Evolutionary conservation across 345 rosid species (phyloP), one percentile per base, ranked within the genome.

Genomic region (Rhizophora mangle): DNA sequence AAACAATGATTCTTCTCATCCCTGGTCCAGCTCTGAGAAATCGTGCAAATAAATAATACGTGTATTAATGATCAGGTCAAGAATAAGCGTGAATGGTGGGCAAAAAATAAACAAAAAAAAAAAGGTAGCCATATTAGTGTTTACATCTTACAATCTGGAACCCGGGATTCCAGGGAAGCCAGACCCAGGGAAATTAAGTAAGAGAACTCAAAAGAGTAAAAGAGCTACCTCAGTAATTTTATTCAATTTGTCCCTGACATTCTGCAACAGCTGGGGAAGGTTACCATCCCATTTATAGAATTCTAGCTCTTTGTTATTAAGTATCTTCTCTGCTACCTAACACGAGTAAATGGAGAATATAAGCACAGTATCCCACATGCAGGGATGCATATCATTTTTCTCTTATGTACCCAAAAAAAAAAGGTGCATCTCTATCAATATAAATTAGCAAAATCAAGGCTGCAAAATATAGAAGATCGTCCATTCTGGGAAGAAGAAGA

Each of bases 241-340:
- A 69, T 94, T 87, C 75, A 91, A 76, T 72, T 89, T 89, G 22
- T 86, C 89, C 80, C 91, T 84, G 6, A 85, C 96, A 61, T 91
- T 89, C 83, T 91, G 95, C 80, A 91, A 60, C 63, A 91, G 80
- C 36, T 84, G 84, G 22, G 85, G 75, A 64, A 91, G 95, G 13
- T 94, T 93, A 18, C 91, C 96, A 26, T 89, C 93, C 98, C 98
- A 91, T 78, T 86, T 94, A 79, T 87, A 91, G 72, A 91, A 89
- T 53, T 89, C 88, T 43, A 94, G 79, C 30, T 87, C 90, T 76
- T 82, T 89, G 29, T 67, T 80, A 65, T 89, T 68, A 6, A 91
- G 95, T 76, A 91, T 74, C 80, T 51, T 84, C 79, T 72, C 86
- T 18, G 97, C 92, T 61, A 89, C 95, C 97, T 91, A 65, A 69